Base-by-base conservation (phyloP, 371 early-diverging fungal species). In the Rhizomucor pusillus region DNA sequence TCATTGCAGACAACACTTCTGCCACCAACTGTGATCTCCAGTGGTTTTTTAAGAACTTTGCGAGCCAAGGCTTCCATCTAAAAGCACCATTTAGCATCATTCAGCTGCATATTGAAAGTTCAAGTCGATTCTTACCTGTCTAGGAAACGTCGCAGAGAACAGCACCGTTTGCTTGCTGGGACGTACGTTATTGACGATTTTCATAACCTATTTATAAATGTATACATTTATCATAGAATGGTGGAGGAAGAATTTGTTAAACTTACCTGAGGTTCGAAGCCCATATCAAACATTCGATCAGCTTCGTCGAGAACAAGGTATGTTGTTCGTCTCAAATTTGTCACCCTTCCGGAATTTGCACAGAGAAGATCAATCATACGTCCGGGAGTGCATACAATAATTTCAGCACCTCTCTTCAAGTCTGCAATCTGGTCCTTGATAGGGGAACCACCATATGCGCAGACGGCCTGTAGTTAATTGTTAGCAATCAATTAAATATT, bases 231-330 rank as follows among this genome's bases (percentile, higher is more conserved):
- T 37, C 18, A 34, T 23, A 9, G 16, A 41, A 16, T 29, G n/a
- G 14, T 35, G 39, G 6, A 35, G 34, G 39, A 44, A 47, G 11
- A 47, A 39, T 18, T 48, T 20, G 10, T 35, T 41, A 22, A 43
- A 22, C 22, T 14, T 68, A 87, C 87, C 73, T 99, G 99, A 36
- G 95, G 97, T 65, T 97, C 98, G 67, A 99, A 99, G 18, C 99
- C 99, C 90, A 98, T 90, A 77, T 98, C 99, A 71, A 93, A 91
- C 89, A 97, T 94, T 60, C 94, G 86, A 73, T 97, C 97, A 3
- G 97, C 95, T 80, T 99, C 99, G 76, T 99, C 99, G 47, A 99
- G 85, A 3, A 99, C 99, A 68, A 99, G 59, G 69, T 96, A 98
- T 0, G 98, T 97, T 48, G 95, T 93, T 34, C 98, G 83, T 45